Evolutionary conservation across 371 early-diverging fungal species (phyloP), one percentile per base, ranked within the genome.

Genomic region (Vavraia culicis): DNA sequence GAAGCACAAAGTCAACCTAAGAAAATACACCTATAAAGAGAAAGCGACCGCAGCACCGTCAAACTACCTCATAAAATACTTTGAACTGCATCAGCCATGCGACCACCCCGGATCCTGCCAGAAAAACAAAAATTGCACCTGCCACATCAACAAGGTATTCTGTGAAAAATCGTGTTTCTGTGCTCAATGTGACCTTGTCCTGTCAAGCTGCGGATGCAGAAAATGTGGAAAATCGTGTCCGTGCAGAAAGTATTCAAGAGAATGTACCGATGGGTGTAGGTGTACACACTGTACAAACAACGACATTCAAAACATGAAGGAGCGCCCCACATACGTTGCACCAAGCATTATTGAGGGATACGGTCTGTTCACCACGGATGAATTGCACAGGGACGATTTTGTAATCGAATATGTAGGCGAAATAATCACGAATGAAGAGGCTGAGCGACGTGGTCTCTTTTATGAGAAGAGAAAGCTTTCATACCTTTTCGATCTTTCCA

Each of bases 361-460:
- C 67, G 88, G 85, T 1, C 69, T 85, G 23, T 75, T 75, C 41
- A 76, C 83, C 0, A 42, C 48, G 7, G 68, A 59, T 4, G 63
- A 67, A 9, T 75, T 85, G 27, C 62, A 67, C 42, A 68, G 71
- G 34, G 78, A 75, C 21, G 65, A 64, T 20, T 64, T 84, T 16
- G 73, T 88, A 14, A 74, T 78, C 45, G 85, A 88, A 60, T 84
- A 85, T 64, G 73, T 78, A 3, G 86, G 88, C 1, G 86, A 85
- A 54, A 72, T 85, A 15, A 81, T 88, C 23, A 75, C 77, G 0
- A 47, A 54, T 19, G 42, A 46, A 14, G 62, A 62, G 34, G 61
- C 63, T 8, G 60, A 66, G 15, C 46, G 59, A 49, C 46, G 67
- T 22, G 63, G 57, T 0, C 32, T 45, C 18, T 62, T 62, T 45